These are phyloP conservation scores for Phaeolepiota aurea DNA, from an alignment of 768 basidiomycete genomes.

Conservation along the genomic window DNA sequence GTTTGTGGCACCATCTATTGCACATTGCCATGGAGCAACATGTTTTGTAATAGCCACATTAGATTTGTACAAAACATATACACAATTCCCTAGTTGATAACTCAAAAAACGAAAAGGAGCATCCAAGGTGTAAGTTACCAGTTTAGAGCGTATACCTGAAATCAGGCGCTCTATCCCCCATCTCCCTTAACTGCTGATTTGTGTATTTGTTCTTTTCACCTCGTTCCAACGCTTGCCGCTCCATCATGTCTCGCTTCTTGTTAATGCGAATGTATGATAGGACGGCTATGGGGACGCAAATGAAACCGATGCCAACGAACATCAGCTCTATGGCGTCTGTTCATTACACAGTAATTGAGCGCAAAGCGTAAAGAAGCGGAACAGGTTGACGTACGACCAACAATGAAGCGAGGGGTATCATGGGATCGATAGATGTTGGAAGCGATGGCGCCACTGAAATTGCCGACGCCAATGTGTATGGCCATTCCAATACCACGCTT, in stretches of 20 bases:
- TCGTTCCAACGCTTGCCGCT: constrained; percentile 17
- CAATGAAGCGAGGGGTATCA: constrained; percentile 51
- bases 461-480: constrained; percentile 59
- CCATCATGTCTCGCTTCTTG: constrained; percentile 32
- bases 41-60: too few species aligned
- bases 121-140: too few species aligned
- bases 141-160: constrained; percentile 46
- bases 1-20: too few species aligned
- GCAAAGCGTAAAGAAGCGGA: too few species aligned
- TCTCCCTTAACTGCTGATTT: constrained; percentile 23
- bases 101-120: too few species aligned
- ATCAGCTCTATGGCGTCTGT: constrained; percentile 59
- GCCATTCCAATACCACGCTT: constrained; percentile 67
- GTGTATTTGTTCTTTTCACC: constrained; percentile 25
- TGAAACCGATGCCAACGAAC: constrained; percentile 60
- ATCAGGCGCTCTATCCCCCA: constrained; percentile 58
- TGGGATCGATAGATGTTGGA: constrained; percentile 51
- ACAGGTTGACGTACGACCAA: constrained; percentile 44
- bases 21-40: too few species aligned
- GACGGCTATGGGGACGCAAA: constrained; percentile 38
- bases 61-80: too few species aligned
- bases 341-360: too few species aligned
- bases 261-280: constrained; percentile 51
- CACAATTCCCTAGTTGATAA: too few species aligned
- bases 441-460: constrained; percentile 57